Percentiles rank a stretch among this genome's conserved stretches.
phyloP scores from a whole-genome alignment of 495 filamentous ascomycete genomes.

The Aspergillus ostianus region DNA sequence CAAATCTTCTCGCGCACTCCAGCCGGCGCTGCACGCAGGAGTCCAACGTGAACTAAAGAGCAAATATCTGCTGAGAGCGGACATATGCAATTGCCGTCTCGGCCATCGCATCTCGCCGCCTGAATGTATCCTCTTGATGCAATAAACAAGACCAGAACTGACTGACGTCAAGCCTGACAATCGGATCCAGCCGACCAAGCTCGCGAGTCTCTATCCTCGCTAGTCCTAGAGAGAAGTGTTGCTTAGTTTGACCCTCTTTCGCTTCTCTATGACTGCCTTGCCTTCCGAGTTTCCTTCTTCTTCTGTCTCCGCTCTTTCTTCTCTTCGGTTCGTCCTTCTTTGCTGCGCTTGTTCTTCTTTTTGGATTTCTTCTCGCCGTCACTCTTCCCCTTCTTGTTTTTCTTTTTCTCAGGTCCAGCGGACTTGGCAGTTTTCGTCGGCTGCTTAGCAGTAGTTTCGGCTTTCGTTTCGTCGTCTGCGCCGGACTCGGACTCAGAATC shows the following conservation, averaged over 20 bases:
- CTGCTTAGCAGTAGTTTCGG: conserved; percentile 9
- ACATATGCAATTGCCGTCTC: not conserved
- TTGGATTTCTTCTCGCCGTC: conserved; percentile 28
- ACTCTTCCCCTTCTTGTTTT: conserved; percentile 11
- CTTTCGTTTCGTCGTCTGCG: conserved; percentile 19
- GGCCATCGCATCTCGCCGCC: not conserved
- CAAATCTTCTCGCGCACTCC: not conserved
- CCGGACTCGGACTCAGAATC: conserved; percentile 28
- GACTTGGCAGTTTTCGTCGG: conserved; percentile 3
- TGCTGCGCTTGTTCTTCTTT: conserved; percentile 29
- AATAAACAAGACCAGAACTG: not conserved
- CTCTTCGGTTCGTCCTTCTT: conserved; percentile 24
- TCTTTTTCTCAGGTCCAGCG: conserved; percentile 5
- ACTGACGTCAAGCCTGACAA: not conserved
- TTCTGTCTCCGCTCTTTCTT: conserved; percentile 41
- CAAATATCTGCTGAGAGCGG: not conserved
- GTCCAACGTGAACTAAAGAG: not conserved
- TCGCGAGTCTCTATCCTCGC: not conserved
- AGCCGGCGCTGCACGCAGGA: not conserved
- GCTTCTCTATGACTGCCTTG: conserved; percentile 20
- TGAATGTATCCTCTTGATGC: conserved; percentile 7
- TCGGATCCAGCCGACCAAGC: conserved; percentile 8
- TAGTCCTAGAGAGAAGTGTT: not conserved
- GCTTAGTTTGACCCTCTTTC: not conserved
- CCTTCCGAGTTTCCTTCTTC: conserved; percentile 35